Percentiles rank a stretch among this genome's conserved stretches.
Conservation (phyloP, 495 filamentous ascomycete genomes). For the Tetracladium setigerum region DNA sequence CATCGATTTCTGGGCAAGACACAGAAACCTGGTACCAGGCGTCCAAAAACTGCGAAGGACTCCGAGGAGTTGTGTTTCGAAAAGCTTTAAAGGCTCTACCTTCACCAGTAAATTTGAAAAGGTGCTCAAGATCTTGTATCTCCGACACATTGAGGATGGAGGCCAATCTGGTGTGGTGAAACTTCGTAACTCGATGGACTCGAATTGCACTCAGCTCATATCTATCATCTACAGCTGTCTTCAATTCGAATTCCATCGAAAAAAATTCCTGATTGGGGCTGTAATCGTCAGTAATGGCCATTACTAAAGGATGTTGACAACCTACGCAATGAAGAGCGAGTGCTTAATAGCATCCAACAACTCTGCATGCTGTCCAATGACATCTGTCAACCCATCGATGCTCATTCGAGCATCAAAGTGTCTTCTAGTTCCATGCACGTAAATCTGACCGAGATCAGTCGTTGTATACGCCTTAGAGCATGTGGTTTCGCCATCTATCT, state of each 20-base stretch:
- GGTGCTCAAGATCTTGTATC: constrained; percentile 28
- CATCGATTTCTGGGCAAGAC: constrained; percentile 21
- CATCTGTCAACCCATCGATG: constrained; percentile 6
- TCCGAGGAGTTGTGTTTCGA: constrained; percentile 4
- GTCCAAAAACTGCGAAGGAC: constrained; percentile 7
- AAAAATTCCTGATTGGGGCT: neutral
- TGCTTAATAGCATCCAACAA: constrained; percentile 27
- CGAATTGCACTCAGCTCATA: constrained; percentile 24
- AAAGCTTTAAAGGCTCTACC: neutral
- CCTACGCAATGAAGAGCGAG: constrained; percentile 31
- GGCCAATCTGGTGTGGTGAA: constrained; percentile 10
- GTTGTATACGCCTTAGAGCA: constrained; percentile 18
- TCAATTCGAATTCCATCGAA: constrained; percentile 18
- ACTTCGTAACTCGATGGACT: constrained; percentile 24
- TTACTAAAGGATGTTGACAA: neutral
- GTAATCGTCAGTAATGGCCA: too few relatives aligned
- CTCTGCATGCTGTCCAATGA: constrained; percentile 18
- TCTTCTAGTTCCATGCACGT: constrained; percentile 32
- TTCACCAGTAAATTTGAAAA: neutral
- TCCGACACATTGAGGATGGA: constrained; percentile 33
- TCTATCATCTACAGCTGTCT: constrained; percentile 7
- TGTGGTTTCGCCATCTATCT: constrained; percentile 35
- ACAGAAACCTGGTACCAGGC: constrained; percentile 37
- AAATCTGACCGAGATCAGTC: constrained; percentile 19
- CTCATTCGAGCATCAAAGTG: constrained; percentile 37